Evolutionary conservation across 2,329 filamentous ascomycete species (phyloP), one percentile per base, ranked within the genome.

Genomic region (Juglanconis oblonga): DNA sequence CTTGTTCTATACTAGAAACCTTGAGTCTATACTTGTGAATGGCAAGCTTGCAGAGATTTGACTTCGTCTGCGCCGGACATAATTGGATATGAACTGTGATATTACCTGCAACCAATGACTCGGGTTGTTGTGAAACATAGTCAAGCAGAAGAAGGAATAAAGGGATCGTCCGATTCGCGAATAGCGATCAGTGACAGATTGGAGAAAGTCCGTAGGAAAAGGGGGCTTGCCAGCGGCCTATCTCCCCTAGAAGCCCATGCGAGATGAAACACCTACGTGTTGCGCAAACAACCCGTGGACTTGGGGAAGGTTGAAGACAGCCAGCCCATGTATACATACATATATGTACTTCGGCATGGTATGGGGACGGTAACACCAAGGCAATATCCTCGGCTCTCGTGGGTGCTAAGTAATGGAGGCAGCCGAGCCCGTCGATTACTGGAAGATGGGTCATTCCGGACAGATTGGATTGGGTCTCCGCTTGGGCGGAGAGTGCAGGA

Each of bases 241-340:
- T 40, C 54, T 29, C 29, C 53, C 10, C 47, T 36, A 24, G 53
- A 35, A 50, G 52, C 14, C 56, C 33, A 61, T 57, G 53, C 58
- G 54, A 61, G 58, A 61, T 61, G 58, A 61, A 57, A 61, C 58
- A 61, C 24, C 24, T 24, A 24, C 54, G 58, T 57, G 58, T 61
- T 61, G 58, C 58, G 58, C 58, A 61, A 57, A 57, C 58, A 57
- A 33, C 48, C 3, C 33, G 9, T 42, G 29, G 48, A 35, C 57
- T 40, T 50, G 11, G 24, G 48, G 31, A 50, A 61, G 58, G 58
- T 57, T 57, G 54, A 49, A 53, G 53, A 53, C 47, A 24, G 24
- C 24, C 24, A 38, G 49, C 54, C 58, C 49, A 61, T 49, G 58
- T 48, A 56, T 59, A 29, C 40, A 33, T 36, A n/a, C n/a, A n/a